Evolutionary conservation across 192 early-diverging fungal genomes (phyloP), one percentile per base, ranked within the genome.

Genomic region (Jimgerdemannia flammicorona): DNA sequence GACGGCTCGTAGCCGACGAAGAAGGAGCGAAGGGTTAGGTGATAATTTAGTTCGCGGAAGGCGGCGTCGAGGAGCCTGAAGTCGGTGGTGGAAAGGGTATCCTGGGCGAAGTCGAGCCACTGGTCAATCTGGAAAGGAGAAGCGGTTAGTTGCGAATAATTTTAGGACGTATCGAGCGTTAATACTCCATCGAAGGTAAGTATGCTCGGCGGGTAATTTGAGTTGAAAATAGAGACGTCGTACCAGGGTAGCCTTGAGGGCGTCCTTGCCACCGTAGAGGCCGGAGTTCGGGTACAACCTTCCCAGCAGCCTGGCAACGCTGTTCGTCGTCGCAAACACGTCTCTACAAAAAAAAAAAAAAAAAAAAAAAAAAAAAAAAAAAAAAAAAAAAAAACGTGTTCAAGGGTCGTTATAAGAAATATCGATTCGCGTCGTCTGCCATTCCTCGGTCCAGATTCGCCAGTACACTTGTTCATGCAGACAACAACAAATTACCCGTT

Each of bases 1-100:
- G 94, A 87, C 68, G 88, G 71, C 39, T 83, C 74, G 83, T 98
- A 95, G 3, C 95, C 96, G 63, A 90, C 89, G 70, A 95, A 79
- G 72, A 88, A 97, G 54, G 93, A 92, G 42, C 95, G 89, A 80
- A 97, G 84, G 64, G 86, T 89, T 76, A 99, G 84, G 76, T 95
- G 91, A 69, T 92, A 89, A 87, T 99, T 91, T 41, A 97, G 81
- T 74, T 88, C 80, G 41, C 83, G 87, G 64, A 95, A 90, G 59
- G 88, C 87, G 20, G 72, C 81, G 68, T 90, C 90, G 43, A 96
- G 83, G 40, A 83, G 83, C 85, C 93, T 94, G 83, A 91, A 94
- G 71, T 93, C 90, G 44, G 78, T 75, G 20, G 84, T 75, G 67
- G 78, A 77, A 64, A 96, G 81, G 64, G 88, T 87, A 74, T 85